A percentile compares a stretch with the other conserved stretches of the same genome.
These are phyloP conservation scores for Populus hybrid DNA, from an alignment of 441 rosid species.

Conservation along the genomic window DNA sequence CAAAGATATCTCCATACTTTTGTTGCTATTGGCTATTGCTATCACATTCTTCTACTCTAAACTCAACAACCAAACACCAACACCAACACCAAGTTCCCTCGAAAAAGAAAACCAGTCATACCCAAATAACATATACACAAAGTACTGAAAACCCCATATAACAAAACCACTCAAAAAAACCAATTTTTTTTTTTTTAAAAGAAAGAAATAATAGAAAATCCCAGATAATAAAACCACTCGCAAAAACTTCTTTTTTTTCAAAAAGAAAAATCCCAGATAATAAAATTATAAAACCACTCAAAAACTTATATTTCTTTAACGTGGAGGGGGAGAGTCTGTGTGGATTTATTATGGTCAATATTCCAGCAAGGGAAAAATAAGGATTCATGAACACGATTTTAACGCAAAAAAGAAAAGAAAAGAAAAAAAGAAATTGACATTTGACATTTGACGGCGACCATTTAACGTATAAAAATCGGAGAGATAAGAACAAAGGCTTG, in stretches of 20 bases:
- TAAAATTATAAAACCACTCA: not conserved
- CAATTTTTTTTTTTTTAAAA: not conserved
- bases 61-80: not conserved
- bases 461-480: conserved; percentile 8
- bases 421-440: not conserved
- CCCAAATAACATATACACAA: not conserved
- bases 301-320: not conserved
- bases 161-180: not conserved
- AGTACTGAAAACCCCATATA: not conserved
- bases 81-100: not conserved
- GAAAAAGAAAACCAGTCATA: not conserved
- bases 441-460: not conserved
- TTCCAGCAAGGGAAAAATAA: not conserved
- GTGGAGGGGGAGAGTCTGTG: not conserved
- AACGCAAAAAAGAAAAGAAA: not conserved
- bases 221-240: not conserved
- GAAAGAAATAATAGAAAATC: not conserved
- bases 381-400: not conserved
- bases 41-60: conserved; percentile 13
- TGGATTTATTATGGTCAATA: conserved; percentile 12
- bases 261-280: not conserved
- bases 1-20: conserved; percentile 11
- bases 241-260: not conserved
- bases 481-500: conserved; percentile 11
- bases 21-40: conserved; percentile 35